Evolutionary conservation across 306 rosid genomes (phyloP).

Genomic region (Cyclanthera cordifolia): DNA sequence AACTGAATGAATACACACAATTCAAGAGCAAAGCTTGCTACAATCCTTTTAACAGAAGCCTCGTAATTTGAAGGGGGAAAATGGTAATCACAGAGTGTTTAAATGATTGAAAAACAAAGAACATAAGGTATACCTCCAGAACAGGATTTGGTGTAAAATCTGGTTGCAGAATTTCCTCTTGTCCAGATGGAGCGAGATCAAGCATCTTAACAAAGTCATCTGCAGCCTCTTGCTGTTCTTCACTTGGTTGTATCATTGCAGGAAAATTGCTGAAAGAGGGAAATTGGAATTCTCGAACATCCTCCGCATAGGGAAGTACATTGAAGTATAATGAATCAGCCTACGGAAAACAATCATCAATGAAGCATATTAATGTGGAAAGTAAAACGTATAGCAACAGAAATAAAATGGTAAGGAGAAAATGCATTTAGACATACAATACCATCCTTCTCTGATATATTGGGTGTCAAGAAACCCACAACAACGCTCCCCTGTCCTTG

Average conservation of each 20-base stretch:
- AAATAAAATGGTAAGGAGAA: not conserved
- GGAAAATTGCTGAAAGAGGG: conserved; percentile 61
- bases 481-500: conserved; percentile 57
- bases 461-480: conserved; percentile 74
- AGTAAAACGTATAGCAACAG: no score
- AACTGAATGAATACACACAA: no score
- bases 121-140: conserved; percentile 49
- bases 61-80: no score
- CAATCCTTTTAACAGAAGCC: no score
- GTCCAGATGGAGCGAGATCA: conserved; percentile 61
- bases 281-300: conserved; percentile 83
- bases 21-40: no score
- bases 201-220: conserved; percentile 56
- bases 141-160: conserved; percentile 75
- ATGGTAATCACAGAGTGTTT: not conserved
- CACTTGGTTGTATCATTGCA: conserved; percentile 47
- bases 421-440: conserved; percentile 39
- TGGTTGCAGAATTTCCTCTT: conserved; percentile 59
- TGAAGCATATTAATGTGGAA: no score
- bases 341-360: conserved; percentile 36
- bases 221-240: conserved; percentile 66
- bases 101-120: not conserved
- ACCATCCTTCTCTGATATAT: conserved; percentile 43
- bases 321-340: conserved; percentile 83
- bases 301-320: conserved; percentile 76